Base-by-base conservation (phyloP, 2,329 filamentous ascomycete genomes). In the Xylariaceae sp. region DNA sequence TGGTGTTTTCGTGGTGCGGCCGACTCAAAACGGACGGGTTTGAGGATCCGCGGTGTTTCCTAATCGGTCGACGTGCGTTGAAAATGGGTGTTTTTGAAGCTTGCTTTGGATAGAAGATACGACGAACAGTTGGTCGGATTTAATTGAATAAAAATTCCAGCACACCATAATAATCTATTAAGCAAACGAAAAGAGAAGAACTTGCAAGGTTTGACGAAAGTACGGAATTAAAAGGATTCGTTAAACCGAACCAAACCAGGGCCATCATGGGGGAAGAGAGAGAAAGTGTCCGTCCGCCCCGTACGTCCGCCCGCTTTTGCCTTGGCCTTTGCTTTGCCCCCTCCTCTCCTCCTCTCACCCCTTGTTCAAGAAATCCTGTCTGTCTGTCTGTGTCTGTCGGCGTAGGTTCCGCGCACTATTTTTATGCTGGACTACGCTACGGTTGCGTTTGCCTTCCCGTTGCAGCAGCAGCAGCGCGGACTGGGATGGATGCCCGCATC, bases 41-140 rank as follows among this genome's bases (percentile, higher is more conserved):
- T 11, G 11, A 42, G 37, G 37, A 13, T 9, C 11, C 37, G 37
- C 37, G 37, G 37, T 34, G 23, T 18, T 56, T 59, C 61, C 61
- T 18, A 57, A 61, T 63, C 47, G 1, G 61, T 61, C 61, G 56
- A 57, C 59, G 15, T 61, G 56, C 61, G 54, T 63, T 18, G 17
- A 30, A 4, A 30, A 6, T 30, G 23, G 23, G 2, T 17, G 7
- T 39, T 10, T 17, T 37, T 42, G 8, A 18, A 18, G 8, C 37
- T 42, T 3, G 37, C 11, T 13, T 42, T 39, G 2, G 7, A 2
- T 2, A 39, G 10, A 11, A 39, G 17, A 18, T 18, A 18, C 17
- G 17, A 18, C 17, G 17, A 18, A 30, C 23, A 30, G 23, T 30
- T 30, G 23, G 23, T 30, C 5, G 23, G 23, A 30, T 30, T 30